Conservation (phyloP, 495 filamentous ascomycete genomes). For the Aspergillus saccharolyticus region DNA sequence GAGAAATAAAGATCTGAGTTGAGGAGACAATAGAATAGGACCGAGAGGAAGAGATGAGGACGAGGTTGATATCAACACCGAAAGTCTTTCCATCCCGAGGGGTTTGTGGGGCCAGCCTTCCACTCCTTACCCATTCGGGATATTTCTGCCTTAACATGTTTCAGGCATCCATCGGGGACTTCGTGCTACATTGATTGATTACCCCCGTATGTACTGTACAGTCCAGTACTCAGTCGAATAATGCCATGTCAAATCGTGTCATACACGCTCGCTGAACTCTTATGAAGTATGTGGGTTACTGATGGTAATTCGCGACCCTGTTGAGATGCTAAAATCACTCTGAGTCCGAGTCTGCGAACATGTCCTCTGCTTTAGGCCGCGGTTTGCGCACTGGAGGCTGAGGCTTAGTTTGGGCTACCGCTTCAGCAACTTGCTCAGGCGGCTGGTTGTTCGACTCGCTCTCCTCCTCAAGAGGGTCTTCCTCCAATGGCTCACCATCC, state of each 20-base stretch:
- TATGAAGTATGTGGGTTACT: too few species aligned
- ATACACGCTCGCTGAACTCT: neutral
- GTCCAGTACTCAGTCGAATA: too few species aligned
- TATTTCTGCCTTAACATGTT: neutral
- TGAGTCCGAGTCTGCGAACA: conserved; percentile 76
- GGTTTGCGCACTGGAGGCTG: conserved; percentile 40
- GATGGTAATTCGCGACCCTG: neutral
- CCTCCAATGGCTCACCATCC: conserved; percentile 53
- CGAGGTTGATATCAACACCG: conserved; percentile 6
- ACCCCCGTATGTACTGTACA: too few species aligned
- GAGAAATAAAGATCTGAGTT: neutral
- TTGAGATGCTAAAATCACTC: conserved; percentile 25
- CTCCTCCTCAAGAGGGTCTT: conserved; percentile 40
- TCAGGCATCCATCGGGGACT: neutral
- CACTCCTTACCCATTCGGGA: neutral
- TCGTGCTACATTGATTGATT: neutral
- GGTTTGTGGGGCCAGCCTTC: conserved; percentile 13
- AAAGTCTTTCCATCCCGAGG: conserved; percentile 12
- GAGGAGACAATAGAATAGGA: neutral
- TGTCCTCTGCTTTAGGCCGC: conserved; percentile 83
- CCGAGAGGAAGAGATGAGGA: conserved; percentile 1
- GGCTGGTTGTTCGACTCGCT: conserved; percentile 14
- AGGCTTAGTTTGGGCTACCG: conserved; percentile 20
- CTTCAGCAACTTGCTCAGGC: conserved; percentile 19
- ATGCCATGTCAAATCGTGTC: too few species aligned